Base-by-base conservation (phyloP, 139 green algal species). In the Chlorella sp. region DNA sequence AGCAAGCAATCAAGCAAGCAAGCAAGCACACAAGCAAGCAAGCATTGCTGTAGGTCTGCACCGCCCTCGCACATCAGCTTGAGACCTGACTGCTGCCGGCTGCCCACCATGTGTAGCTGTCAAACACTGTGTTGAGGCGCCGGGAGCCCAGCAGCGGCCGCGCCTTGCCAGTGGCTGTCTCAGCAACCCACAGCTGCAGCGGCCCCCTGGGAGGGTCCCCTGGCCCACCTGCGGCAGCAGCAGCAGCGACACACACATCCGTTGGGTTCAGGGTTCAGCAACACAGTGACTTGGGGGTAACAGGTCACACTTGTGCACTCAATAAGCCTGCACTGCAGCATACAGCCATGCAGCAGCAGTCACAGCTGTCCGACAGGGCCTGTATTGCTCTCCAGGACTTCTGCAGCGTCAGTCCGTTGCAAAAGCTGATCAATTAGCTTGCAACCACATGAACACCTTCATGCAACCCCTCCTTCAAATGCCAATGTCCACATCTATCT, bases 151-250 rank as follows among this genome's bases (percentile, higher is more conserved):
- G 72, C 36, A 72, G 71, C 29, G n/a, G 55, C 33, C 64, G 76
- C 23, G 64, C 62, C 60, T 42, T 50, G 91, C 67, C 31, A 96
- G 72, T 51, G 77, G 66, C 29, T 84, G 79, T 84, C 92, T 71
- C 65, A 6, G 91, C 95, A 10, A 97, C 80, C 91, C 91, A 98
- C 31, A 98, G 85, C 78, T 92, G 67, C 78, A 96, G 81, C 10
- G 93, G 88, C 23, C 62, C 35, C 0, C 90, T 77, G 0, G 91
- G 83, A 0, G 86, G 75, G 62, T 91, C 88, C 22, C 36, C 50
- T 1, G 86, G 80, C 10, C 80, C 80, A 62, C 73, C 86, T 49
- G 83, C 42, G 10, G 17, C 42, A 55, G 42, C 42, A 10, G 42
- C 42, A 10, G 17, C 22, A 93, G 42, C 42, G 42, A 17, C 10